Base-by-base conservation (phyloP, 2,329 filamentous ascomycete species). In the Ophiostoma novo-ulmi region DNA sequence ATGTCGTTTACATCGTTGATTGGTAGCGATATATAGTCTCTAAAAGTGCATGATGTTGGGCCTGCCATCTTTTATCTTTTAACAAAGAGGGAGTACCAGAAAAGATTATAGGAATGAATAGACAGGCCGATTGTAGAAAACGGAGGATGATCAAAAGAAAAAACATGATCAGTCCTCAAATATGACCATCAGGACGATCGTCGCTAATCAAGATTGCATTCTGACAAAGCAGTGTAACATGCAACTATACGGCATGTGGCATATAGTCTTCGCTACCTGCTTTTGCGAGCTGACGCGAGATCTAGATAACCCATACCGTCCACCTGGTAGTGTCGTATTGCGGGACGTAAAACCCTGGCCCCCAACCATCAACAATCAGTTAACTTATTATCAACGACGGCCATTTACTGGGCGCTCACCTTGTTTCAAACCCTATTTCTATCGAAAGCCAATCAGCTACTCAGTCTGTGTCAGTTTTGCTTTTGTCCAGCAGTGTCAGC, bases 281-380 rank as follows among this genome's bases (percentile, higher is more conserved):
- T 58, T 58, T 58, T 58, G 52, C 52, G 52, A 58, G 52, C 22
- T 58, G 22, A 58, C n/a, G n/a, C 52, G 52, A 58, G 52, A 58
- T 7, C 44, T 20, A 17, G 13, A 44, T 14, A 44, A 44, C 13
- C 41, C 13, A 5, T 17, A 17, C 17, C 17, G 14, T 58, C 52
- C 22, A 58, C 5, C 11, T 58, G n/a, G 22, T 22, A 58, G 52
- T 10, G 52, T 58, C 5, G 22, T 58, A 58, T 26, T 26, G 5
- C 22, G 52, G 52, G 8, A 31, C 8, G n/a, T 5, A 58, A 58
- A 22, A 58, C 22, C 6, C 14, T 48, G 14, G 10, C 44, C 17
- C 44, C 17, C 17, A 20, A 20, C 17, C 17, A n/a, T n/a, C n/a
- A 7, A 48, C 31, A 10, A 5, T 1, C 17, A 48, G 44, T 6